Base-by-base conservation (phyloP, 2,329 filamentous ascomycete genomes). In the Atkinsonella texensis region DNA sequence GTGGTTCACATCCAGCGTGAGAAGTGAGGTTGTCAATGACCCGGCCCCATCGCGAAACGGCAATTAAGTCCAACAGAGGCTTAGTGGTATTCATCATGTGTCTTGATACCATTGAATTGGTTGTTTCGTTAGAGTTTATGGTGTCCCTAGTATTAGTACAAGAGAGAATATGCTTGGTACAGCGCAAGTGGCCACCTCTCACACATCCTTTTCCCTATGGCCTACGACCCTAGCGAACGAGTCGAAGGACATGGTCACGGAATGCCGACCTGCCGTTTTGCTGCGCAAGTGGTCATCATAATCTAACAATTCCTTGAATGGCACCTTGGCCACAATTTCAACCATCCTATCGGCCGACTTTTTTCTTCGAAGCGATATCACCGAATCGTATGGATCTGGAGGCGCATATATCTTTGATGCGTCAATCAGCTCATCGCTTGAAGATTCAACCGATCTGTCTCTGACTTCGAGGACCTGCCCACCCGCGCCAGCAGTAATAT, bases 251-350 rank as follows among this genome's bases (percentile, higher is more conserved):
- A 81, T 77, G 1, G 75, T 77, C 63, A 81, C 70, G 5, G 75
- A 72, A 61, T 82, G 79, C 2, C 93, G 76, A 0, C 93, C 93
- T 2, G 85, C 87, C 3, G 91, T 98, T 72, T 95, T 77, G 68
- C 88, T 90, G 49, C 93, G 76, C 56, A 98, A 69, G 63, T 94
- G 87, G 65, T 89, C 88, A 59, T 97, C 74, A 67, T 97, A 98
- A 42, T 91, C 87, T 38, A 97, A 84, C 88, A 97, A 96, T 68
- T 97, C 91, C 69, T 93, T 94, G 60, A 97, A 74, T 33, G 93
- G 93, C 31, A 97, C 91, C 60, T 87, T 82, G 20, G 90, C 93
- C 11, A 85, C 83, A 58, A 98, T 88, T 48, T 84, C 77, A 53
- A 76, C 72, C 70, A 71, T 74, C 45, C 73, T 70, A 51, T 70